These are phyloP conservation scores for Picochlorum sp. DNA, from an alignment of 139 green algal genomes.

Conservation along the genomic window DNA sequence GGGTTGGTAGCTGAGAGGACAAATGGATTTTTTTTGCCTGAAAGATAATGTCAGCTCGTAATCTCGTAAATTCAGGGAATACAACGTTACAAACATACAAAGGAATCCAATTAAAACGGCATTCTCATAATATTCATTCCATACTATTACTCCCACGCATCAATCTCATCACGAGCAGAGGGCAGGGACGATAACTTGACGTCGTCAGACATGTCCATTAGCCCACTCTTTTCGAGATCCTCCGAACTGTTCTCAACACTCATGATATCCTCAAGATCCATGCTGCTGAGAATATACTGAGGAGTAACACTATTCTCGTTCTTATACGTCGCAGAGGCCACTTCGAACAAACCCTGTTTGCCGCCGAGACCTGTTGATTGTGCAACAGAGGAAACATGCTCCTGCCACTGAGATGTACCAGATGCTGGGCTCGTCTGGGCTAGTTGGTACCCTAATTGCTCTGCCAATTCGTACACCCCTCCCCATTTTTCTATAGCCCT, in stretches of 20 bases:
- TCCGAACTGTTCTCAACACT: no score
- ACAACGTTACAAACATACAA: no score
- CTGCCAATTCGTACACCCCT: constrained; percentile 23
- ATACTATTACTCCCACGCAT: background rate
- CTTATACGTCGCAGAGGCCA: constrained; percentile 29
- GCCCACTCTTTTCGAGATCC: no score
- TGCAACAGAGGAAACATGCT: constrained; percentile 24
- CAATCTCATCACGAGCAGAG: background rate
- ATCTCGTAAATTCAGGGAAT: no score
- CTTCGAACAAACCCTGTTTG: constrained; percentile 35
- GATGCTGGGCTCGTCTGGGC: background rate
- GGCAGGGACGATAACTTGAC: background rate
- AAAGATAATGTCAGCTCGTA: no score
- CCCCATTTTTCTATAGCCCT: constrained; percentile 45
- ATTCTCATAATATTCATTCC: no score
- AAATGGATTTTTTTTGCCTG: no score
- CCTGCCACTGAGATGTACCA: constrained; percentile 23
- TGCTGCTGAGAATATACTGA: no score
- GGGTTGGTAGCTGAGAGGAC: no score
- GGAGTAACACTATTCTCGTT: background rate
- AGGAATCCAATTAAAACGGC: no score
- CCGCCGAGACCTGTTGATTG: constrained; percentile 13
- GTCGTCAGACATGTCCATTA: no score
- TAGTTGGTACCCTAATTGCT: constrained; percentile 1
- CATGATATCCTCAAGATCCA: no score